Evolutionary conservation across 2,329 filamentous ascomycete species (phyloP), one percentile per base, ranked within the genome.

Genomic region (Seiridium unicorne): DNA sequence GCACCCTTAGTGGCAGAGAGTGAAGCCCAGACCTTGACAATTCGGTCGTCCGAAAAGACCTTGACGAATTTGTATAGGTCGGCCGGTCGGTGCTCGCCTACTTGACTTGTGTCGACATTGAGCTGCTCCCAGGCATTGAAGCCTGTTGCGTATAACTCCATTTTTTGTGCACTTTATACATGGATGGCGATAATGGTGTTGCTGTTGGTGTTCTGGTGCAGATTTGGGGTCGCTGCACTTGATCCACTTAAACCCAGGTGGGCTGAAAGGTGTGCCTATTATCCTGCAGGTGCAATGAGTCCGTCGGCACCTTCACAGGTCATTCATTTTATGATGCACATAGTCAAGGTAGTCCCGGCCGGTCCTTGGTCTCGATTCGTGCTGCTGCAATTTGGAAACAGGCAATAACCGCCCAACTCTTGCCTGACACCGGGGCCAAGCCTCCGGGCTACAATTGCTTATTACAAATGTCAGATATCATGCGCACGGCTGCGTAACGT

Each of bases 51-150:
- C 31, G 34, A 10, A 34, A 53, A 53, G 35, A 53, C n/a, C 13
- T 53, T 2, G 2, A 38, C 34, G 38, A 53, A 53, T 6, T 53
- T n/a, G 35, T 38, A 35, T 13, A 35, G 38, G 49, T 53, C 49
- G 11, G 6, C 9, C 18, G 18, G 18, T 26, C 18, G 18, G 18
- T 40, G 49, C n/a, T 11, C 10, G 49, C 49, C 38, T 34, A 7
- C 5, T 18, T 4, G 8, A 51, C 46, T 2, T 44, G 11, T 55
- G 6, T 48, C 48, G 60, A 85, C 81, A 2, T 68, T 64, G 13
- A 87, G 76, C 65, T 88, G 84, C 59, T 73, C 71, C 82, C 82
- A 88, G 58, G 84, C 82, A 66, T 88, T 88, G 72, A 84, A 81
- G 46, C 85, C 85, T 3, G 81, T 65, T 47, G 79, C 83, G 67